phyloP scores from a whole-genome alignment of 345 rosid species.

The Eucalyptus marginata region DNA sequence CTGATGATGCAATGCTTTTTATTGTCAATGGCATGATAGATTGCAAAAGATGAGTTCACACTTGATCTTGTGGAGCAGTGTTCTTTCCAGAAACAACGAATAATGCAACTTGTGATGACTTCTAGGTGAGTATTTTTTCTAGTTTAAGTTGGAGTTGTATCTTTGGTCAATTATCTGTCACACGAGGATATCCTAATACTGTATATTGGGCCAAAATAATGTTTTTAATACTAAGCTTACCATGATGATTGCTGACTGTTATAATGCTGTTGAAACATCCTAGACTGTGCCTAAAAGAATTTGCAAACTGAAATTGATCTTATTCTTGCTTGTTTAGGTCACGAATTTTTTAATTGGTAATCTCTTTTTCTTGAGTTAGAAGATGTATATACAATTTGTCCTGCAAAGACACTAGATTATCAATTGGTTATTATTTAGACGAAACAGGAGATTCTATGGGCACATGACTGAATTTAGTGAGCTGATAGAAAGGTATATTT shows the following conservation, averaged over 20 bases:
- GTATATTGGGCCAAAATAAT: not conserved
- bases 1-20: not conserved
- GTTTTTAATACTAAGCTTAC: not conserved
- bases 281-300: not conserved
- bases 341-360: not conserved
- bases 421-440: not conserved
- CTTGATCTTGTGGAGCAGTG: constrained; percentile 99
- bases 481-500: not conserved
- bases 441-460: not conserved
- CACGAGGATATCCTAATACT: not conserved
- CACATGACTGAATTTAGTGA: not conserved
- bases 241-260: not conserved
- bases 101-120: constrained; percentile 93
- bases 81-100: constrained; percentile 89
- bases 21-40: constrained; percentile 28
- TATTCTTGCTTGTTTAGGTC: not conserved
- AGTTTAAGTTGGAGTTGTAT: not conserved
- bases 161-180: not conserved
- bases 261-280: not conserved
- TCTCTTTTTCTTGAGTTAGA: not conserved
- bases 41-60: constrained; percentile 85
- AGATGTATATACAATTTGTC: not conserved
- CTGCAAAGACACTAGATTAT: not conserved
- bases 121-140: constrained; percentile 40
- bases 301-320: not conserved